phyloP scores from a whole-genome alignment of 768 basidiomycete species.

The Serendipita sp. region DNA sequence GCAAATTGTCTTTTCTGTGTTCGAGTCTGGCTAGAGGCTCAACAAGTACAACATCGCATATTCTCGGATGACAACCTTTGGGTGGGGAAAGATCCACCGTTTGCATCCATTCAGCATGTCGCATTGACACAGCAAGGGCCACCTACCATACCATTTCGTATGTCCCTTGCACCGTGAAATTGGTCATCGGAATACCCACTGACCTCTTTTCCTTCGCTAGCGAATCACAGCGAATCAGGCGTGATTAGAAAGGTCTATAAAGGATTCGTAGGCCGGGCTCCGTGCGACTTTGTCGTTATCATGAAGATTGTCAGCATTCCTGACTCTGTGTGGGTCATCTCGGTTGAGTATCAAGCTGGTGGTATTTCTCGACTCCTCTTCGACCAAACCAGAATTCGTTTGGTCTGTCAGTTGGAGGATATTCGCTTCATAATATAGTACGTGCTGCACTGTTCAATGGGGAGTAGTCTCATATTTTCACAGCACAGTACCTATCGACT shows the following conservation, averaged over 20 bases:
- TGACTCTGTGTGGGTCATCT: slow-evolving; percentile 35
- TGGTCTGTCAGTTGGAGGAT: slow-evolving; percentile 39
- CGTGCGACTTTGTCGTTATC: slow-evolving; percentile 42
- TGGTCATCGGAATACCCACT: not conserved
- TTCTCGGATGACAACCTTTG: slow-evolving; percentile 52
- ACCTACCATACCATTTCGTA: not conserved
- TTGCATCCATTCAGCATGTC: slow-evolving; percentile 38
- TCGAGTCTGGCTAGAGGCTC: slow-evolving; percentile 48
- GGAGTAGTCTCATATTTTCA: not conserved
- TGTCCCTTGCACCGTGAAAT: not conserved
- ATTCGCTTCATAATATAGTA: slow-evolving; percentile 49
- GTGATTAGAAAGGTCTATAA: slow-evolving; percentile 37
- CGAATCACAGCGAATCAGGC: slow-evolving; percentile 26
- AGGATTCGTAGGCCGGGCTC: slow-evolving; percentile 38
- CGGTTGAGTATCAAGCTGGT: slow-evolving; percentile 49
- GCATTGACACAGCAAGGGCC: slow-evolving; percentile 29
- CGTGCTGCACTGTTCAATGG: slow-evolving; percentile 15
- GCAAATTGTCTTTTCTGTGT: slow-evolving; percentile 38
- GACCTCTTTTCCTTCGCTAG: not conserved
- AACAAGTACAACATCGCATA: slow-evolving; percentile 43
- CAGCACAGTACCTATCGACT: slow-evolving; percentile 40
- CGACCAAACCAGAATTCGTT: slow-evolving; percentile 34
- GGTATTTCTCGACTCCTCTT: slow-evolving; percentile 43
- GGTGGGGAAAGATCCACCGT: slow-evolving; percentile 53
- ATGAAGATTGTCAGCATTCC: slow-evolving; percentile 15